Conservation (phyloP, 2,329 filamentous ascomycete species). For the Cladophialophora yegresii region DNA sequence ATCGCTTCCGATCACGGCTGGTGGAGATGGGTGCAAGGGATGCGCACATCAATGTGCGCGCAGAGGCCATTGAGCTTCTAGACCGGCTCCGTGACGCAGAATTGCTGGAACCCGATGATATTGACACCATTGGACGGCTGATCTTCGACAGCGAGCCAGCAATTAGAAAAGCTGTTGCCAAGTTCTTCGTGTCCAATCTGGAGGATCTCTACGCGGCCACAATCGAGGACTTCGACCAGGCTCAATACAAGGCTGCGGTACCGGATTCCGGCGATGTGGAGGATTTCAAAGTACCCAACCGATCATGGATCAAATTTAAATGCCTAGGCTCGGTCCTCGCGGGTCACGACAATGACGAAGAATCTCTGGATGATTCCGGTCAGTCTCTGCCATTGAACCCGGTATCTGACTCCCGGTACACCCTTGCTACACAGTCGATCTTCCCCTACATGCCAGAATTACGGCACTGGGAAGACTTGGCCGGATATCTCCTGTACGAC, state of each 20-base stretch:
- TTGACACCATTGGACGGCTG: slow-evolving; percentile 82
- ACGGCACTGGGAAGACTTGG: slow-evolving; percentile 81
- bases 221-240: slow-evolving; percentile 80
- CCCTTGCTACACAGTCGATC: slow-evolving; percentile 79
- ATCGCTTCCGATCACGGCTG: slow-evolving; percentile 80
- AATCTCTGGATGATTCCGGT: slow-evolving; percentile 49
- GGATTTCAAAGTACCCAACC: slow-evolving; percentile 72
- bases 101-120: slow-evolving; percentile 85
- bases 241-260: slow-evolving; percentile 74
- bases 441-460: slow-evolving; percentile 81
- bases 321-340: slow-evolving; percentile 81
- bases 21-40: slow-evolving; percentile 92
- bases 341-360: slow-evolving; percentile 71
- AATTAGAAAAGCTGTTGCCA: slow-evolving; percentile 83
- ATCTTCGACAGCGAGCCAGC: slow-evolving; percentile 84
- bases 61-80: slow-evolving; percentile 76
- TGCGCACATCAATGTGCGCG: slow-evolving; percentile 76
- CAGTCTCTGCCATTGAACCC: slow-evolving; percentile 43
- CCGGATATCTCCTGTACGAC: slow-evolving; percentile 89
- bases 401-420: slow-evolving; percentile 71
- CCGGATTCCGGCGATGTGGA: slow-evolving; percentile 68
- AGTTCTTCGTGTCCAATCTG: slow-evolving; percentile 87
- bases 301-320: slow-evolving; percentile 89
- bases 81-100: slow-evolving; percentile 80
- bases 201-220: slow-evolving; percentile 77